These are phyloP conservation scores for Cryptosporidium xiaoi DNA, from an alignment of 169 alveolate species.

Conservation along the genomic window DNA sequence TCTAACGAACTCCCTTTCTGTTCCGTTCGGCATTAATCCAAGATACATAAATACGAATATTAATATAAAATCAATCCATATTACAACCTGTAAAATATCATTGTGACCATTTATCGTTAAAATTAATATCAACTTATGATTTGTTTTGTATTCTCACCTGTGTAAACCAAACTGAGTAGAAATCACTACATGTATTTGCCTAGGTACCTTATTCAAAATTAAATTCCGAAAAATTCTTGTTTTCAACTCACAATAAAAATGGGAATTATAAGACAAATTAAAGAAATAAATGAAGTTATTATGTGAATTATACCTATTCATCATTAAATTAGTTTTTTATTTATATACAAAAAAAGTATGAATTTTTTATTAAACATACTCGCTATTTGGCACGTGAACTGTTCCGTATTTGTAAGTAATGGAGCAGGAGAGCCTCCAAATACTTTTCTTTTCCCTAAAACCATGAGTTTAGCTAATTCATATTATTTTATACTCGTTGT, in stretches of 20 bases:
- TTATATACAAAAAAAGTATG: background rate
- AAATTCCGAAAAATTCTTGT: background rate
- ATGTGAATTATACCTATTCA: constrained; percentile 46
- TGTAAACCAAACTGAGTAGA: constrained; percentile 40
- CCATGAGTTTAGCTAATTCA: constrained; percentile 13
- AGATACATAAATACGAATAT: constrained; percentile 64
- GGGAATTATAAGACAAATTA: constrained; percentile 56
- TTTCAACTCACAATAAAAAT: constrained; percentile 49
- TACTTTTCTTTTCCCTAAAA: constrained; percentile 34
- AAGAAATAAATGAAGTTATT: constrained; percentile 40
- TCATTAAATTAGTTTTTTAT: background rate
- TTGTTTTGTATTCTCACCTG: constrained; percentile 12
- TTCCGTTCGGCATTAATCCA: constrained; percentile 48
- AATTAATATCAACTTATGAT: too few species aligned
- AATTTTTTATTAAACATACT: constrained; percentile 19
- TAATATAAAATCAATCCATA: constrained; percentile 32
- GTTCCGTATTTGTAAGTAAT: constrained; percentile 55
- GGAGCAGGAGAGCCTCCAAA: constrained; percentile 73
- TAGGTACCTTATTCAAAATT: background rate
- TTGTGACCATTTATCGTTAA: background rate
- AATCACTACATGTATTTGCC: constrained; percentile 64
- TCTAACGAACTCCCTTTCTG: constrained; percentile 27
- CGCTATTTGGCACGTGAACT: constrained; percentile 56
- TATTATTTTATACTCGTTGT: background rate
- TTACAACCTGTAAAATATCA: constrained; percentile 11